phyloP scores from a whole-genome alignment of 805 yeast genomes.

The Zygosaccharomyces lentus region DNA sequence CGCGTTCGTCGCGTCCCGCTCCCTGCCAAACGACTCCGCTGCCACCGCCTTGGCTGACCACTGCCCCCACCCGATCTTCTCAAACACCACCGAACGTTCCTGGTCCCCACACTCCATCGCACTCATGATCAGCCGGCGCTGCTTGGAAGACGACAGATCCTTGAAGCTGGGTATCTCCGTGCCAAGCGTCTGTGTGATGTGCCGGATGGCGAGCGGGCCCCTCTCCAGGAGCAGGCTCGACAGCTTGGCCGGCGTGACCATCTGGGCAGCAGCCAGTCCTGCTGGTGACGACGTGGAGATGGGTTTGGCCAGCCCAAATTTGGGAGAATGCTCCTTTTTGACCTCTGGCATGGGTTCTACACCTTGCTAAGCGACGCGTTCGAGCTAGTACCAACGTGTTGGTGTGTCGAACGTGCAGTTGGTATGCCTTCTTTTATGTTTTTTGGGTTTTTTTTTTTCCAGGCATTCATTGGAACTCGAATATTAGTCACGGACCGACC shows the following conservation, averaged over 20 bases:
- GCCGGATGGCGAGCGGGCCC: slow-evolving; percentile 89
- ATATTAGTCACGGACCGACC: neutral
- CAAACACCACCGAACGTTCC: slow-evolving; percentile 57
- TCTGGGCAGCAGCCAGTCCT: slow-evolving; percentile 81
- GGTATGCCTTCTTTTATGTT: neutral
- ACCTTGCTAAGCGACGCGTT: neutral
- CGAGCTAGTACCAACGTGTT: neutral
- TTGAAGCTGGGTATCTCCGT: slow-evolving; percentile 75
- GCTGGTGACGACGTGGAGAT: slow-evolving; percentile 79
- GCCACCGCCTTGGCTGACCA: slow-evolving; percentile 66
- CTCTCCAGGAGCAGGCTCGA: slow-evolving; percentile 63
- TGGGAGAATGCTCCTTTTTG: slow-evolving; percentile 4
- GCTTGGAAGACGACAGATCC: slow-evolving; percentile 76
- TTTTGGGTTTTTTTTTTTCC: neutral
- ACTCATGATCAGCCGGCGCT: slow-evolving; percentile 83
- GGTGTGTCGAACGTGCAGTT: neutral
- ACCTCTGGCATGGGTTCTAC: slow-evolving; percentile 1
- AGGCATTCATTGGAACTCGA: neutral
- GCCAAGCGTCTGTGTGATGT: slow-evolving; percentile 75
- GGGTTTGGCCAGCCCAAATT: slow-evolving; percentile 16
- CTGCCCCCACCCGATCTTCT: slow-evolving; percentile 97
- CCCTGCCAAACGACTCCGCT: slow-evolving; percentile 33
- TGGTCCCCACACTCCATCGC: slow-evolving; percentile 74
- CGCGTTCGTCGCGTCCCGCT: slow-evolving; percentile 42
- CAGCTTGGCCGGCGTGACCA: slow-evolving; percentile 74